Conservation (phyloP, 805 yeast genomes). For the Cyberlindnera xishuangbannaensis region DNA sequence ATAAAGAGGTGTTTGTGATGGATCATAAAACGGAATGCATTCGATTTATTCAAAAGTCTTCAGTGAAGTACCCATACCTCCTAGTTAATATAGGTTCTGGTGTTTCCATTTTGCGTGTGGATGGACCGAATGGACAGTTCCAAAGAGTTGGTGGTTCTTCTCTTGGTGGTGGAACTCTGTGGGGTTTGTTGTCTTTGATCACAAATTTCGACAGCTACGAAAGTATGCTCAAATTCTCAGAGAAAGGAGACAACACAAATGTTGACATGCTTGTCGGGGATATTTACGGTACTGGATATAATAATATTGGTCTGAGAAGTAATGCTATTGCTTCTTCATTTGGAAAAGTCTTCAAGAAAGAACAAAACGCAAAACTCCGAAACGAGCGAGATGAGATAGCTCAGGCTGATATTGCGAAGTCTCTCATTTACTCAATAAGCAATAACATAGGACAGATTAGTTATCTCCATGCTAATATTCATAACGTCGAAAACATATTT, state of each 20-base stretch:
- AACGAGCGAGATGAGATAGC: slow-evolving; percentile 22
- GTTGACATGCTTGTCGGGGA: slow-evolving; percentile 96
- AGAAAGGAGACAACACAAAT: slow-evolving; percentile 78
- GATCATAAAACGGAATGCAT: slow-evolving; percentile 41
- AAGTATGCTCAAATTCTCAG: slow-evolving; percentile 90
- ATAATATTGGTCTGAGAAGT: slow-evolving; percentile 84
- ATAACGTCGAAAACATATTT: slow-evolving; percentile 75
- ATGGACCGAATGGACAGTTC: slow-evolving; percentile 65
- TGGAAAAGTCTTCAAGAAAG: slow-evolving; percentile 84
- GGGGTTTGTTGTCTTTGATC: slow-evolving; percentile 87
- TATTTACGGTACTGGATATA: slow-evolving; percentile 85
- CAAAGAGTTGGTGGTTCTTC: slow-evolving; percentile 94
- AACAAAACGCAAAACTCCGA: slow-evolving; percentile 16
- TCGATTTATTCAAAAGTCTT: slow-evolving; percentile 16
- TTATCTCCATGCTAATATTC: slow-evolving; percentile 84
- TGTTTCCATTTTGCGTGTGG: slow-evolving; percentile 88
- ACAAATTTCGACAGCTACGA: slow-evolving; percentile 87
- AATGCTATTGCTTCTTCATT: slow-evolving; percentile 88
- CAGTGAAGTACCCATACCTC: slow-evolving; percentile 66
- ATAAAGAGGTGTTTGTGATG: slow-evolving; percentile 80
- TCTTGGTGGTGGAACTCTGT: slow-evolving; percentile 93
- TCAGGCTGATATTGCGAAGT: slow-evolving; percentile 74
- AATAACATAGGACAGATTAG: slow-evolving; percentile 97
- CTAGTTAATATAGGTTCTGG: slow-evolving; percentile 96
- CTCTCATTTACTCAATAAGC: slow-evolving; percentile 82